Percentiles rank a stretch among this genome's conserved stretches.
Conservation (phyloP, 2,329 filamentous ascomycete species). For the Plectosphaerella cucumerina region DNA sequence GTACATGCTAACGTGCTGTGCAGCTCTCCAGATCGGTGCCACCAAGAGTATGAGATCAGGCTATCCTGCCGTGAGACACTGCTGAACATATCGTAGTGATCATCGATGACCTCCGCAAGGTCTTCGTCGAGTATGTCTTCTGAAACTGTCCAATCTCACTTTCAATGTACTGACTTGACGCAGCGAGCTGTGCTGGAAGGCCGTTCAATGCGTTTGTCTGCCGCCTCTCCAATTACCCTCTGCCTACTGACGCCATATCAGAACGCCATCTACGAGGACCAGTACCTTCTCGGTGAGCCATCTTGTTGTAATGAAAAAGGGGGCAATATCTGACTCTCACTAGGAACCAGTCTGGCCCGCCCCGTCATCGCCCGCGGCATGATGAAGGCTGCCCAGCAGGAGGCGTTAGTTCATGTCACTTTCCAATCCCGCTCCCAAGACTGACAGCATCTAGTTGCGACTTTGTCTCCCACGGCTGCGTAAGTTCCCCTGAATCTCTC, state of each 20-base stretch:
- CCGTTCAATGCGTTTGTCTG: no score
- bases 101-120: conserved; percentile 59
- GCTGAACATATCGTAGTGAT: conserved; percentile 26
- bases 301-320: no score
- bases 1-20: no score
- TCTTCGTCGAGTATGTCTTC: conserved; percentile 58
- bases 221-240: no score
- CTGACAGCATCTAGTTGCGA: conserved; percentile 25
- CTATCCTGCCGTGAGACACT: no score
- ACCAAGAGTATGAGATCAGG: no score
- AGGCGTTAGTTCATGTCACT: background rate
- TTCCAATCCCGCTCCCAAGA: background rate
- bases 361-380: conserved; percentile 63
- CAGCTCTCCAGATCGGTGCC: conserved; percentile 12
- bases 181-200: no score
- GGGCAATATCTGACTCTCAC: conserved; percentile 13
- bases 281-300: conserved; percentile 20
- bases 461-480: conserved; percentile 46
- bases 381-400: conserved; percentile 37
- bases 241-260: no score
- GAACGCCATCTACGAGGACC: conserved; percentile 61
- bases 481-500: no score
- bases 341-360: conserved; percentile 56
- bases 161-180: no score
- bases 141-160: conserved; percentile 56